Evolutionary conservation across 1,284 basidiomycete species (phyloP).

Genomic region (Boletus semigastroideus): DNA sequence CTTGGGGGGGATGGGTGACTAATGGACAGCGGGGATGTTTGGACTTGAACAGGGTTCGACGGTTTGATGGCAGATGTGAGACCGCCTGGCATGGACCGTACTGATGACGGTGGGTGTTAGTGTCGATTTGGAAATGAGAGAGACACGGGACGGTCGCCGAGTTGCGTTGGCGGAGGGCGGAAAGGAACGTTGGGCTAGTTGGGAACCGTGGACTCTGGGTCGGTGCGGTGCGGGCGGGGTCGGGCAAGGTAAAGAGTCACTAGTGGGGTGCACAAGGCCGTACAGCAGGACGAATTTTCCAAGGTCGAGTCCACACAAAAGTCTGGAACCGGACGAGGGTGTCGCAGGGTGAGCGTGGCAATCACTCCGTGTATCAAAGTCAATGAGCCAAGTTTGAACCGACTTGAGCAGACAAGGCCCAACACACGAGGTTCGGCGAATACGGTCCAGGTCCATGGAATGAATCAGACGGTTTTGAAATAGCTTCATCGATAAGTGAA

Average conservation of each 20-base stretch:
- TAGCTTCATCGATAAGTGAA: neutral
- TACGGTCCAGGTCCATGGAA: no score
- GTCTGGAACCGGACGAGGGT: conserved; percentile 37
- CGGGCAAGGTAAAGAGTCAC: neutral
- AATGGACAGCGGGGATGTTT: conserved; percentile 24
- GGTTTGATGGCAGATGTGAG: conserved; percentile 72
- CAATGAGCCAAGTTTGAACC: no score
- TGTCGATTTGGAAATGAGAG: no score
- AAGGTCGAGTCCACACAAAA: conserved; percentile 67
- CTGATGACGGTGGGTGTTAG: conserved; percentile 37
- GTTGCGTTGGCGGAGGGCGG: conserved; percentile 61
- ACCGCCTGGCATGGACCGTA: conserved; percentile 88
- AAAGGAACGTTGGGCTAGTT: conserved; percentile 56
- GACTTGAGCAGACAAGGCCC: no score
- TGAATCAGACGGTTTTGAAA: no score
- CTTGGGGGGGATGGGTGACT: neutral
- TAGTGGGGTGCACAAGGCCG: no score
- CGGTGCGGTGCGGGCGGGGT: no score
- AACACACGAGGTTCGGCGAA: no score
- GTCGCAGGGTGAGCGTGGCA: neutral
- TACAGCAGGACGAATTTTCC: conserved; percentile 63
- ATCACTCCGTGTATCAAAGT: no score
- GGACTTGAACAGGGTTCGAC: conserved; percentile 47
- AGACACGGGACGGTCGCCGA: conserved; percentile 44
- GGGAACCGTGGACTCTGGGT: conserved; percentile 48